Evolutionary conservation across 441 rosid genomes (phyloP).

Genomic region (Theobroma grandiflorum): DNA sequence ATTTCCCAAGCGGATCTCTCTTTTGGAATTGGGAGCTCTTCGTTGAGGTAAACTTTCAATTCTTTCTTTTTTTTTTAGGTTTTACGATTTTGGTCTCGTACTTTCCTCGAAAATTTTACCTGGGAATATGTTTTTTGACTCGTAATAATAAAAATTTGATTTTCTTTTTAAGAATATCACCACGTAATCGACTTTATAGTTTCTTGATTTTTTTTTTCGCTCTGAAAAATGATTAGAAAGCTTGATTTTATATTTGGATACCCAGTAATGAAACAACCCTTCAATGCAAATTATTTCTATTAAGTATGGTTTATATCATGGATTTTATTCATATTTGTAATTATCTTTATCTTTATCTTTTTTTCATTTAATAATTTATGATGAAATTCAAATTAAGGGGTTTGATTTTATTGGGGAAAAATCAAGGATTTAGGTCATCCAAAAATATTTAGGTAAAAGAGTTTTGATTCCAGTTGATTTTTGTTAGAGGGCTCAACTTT

Average conservation of each 20-base stretch:
- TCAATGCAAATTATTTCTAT: neutral
- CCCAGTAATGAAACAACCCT: neutral
- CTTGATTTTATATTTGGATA: neutral
- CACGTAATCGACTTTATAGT: neutral
- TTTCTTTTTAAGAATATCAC: neutral
- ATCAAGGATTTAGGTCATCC: too few relatives aligned
- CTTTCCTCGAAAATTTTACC: neutral
- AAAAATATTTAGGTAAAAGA: neutral
- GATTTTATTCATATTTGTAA: neutral
- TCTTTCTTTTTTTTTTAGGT: neutral
- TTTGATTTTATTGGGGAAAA: neutral
- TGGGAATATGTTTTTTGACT: neutral
- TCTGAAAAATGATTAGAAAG: neutral
- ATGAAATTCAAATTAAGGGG: neutral
- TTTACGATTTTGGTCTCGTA: neutral
- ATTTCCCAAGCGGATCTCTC: neutral
- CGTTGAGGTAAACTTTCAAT: neutral
- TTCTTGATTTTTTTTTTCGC: neutral
- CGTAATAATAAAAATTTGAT: neutral
- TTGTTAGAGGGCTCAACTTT: neutral
- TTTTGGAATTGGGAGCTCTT: constrained; percentile 7
- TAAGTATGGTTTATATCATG: neutral
- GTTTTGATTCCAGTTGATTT: neutral
- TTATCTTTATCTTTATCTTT: too few relatives aligned
- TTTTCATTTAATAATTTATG: neutral